Evolutionary conservation across 495 filamentous ascomycete genomes (phyloP).

Genomic region (Penicillium paxilli): DNA sequence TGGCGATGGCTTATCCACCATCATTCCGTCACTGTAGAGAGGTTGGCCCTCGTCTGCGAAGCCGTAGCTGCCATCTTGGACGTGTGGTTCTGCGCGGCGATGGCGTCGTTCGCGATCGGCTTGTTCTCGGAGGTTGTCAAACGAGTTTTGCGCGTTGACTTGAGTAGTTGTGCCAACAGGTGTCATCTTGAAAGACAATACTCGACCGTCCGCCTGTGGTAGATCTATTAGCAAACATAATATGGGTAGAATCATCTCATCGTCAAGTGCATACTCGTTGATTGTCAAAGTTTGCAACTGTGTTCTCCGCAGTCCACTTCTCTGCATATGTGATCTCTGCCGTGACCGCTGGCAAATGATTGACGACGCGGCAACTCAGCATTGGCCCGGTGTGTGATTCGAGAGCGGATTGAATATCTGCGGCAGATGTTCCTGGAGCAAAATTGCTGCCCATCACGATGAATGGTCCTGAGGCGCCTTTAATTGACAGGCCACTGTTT

Average conservation of each 20-base stretch:
- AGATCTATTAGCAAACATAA: conserved; percentile 20
- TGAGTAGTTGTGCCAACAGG: conserved; percentile 31
- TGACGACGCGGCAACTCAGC: conserved; percentile 68
- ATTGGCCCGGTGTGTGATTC: conserved; percentile 70
- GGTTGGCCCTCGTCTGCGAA: conserved; percentile 46
- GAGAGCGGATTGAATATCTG: conserved; percentile 89
- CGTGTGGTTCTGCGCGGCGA: conserved; percentile 44
- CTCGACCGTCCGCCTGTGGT: conserved; percentile 76
- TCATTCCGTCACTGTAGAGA: conserved; percentile 45
- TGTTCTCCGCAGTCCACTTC: conserved; percentile 73
- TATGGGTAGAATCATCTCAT: neutral
- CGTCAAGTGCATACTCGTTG: conserved; percentile 61
- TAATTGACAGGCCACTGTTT: conserved; percentile 66
- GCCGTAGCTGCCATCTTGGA: conserved; percentile 63
- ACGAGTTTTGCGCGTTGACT: conserved; percentile 30
- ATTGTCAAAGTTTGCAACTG: conserved; percentile 82
- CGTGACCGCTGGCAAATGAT: conserved; percentile 72
- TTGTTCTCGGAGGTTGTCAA: conserved; percentile 46
- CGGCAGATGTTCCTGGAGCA: conserved; percentile 87
- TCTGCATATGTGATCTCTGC: conserved; percentile 83
- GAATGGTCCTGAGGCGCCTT: conserved; percentile 71
- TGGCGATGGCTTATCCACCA: conserved; percentile 37
- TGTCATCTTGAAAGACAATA: conserved; percentile 76
- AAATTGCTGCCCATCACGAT: conserved; percentile 89
- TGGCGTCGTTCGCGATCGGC: conserved; percentile 46